Conservation (phyloP, 1,284 basidiomycete species). For the Ustilago lituana region DNA sequence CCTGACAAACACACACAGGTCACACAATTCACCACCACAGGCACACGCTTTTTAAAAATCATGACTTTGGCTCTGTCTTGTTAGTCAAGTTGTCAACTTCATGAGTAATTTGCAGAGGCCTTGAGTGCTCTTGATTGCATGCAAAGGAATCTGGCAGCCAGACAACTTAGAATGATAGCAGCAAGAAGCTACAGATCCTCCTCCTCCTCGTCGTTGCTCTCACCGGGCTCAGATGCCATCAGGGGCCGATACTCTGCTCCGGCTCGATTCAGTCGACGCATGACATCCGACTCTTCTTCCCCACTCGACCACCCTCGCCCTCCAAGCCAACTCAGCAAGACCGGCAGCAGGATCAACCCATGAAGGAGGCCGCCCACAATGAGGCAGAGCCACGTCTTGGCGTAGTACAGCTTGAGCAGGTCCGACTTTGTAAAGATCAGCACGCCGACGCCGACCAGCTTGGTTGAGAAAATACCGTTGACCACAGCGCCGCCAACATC, state of each 20-base stretch:
- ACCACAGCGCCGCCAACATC: conserved; percentile 96
- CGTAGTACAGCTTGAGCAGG: conserved; percentile 63
- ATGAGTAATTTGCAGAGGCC: no score
- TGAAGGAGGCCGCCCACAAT: conserved; percentile 57
- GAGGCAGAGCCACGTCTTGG: conserved; percentile 59
- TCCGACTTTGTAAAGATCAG: conserved; percentile 85
- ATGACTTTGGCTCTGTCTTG: no score
- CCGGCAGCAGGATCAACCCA: conserved; percentile 59
- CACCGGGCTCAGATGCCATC: conserved; percentile 28
- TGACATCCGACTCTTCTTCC: conserved; percentile 60
- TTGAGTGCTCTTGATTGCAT: no score
- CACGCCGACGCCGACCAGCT: conserved; percentile 94
- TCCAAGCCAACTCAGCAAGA: conserved; percentile 55
- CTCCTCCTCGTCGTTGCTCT: conserved; percentile 37
- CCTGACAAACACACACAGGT: no score
- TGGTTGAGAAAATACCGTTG: conserved; percentile 95
- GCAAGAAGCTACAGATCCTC: conserved; percentile 8
- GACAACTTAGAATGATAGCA: no score
- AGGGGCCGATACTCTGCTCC: conserved; percentile 57
- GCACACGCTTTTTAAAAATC: no score
- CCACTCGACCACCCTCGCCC: conserved; percentile 56
- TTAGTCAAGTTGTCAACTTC: no score
- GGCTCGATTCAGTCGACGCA: conserved; percentile 47
- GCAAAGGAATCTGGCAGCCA: no score
- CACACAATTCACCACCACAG: no score